Evolutionary conservation across 1,284 basidiomycete genomes (phyloP).

Genomic region (Porodaedalea pini): DNA sequence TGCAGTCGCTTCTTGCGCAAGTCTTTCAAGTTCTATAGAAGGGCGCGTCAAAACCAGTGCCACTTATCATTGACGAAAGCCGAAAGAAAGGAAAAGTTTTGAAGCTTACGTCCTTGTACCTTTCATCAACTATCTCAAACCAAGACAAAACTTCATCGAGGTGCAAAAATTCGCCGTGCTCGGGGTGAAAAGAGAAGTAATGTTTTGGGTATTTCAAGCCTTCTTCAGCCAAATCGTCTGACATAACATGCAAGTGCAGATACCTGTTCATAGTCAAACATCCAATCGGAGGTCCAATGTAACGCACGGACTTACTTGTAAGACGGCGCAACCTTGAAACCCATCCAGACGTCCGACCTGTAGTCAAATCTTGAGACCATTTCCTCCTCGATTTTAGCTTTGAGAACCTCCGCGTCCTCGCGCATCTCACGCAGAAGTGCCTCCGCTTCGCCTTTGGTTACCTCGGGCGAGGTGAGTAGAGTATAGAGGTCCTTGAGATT

Average conservation of each 20-base stretch:
- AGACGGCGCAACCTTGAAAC: slow-evolving; percentile 84
- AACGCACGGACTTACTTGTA: slow-evolving; percentile 53
- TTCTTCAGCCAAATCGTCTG: slow-evolving; percentile 73
- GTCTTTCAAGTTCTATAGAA: background rate
- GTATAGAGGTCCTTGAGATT: slow-evolving; percentile 14
- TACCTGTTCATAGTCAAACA: slow-evolving; percentile 51
- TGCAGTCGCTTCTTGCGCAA: background rate
- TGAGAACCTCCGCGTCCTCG: slow-evolving; percentile 51
- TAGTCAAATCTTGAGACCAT: slow-evolving; percentile 79
- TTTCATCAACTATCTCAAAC: slow-evolving; percentile 47
- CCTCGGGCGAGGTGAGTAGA: slow-evolving; percentile 18
- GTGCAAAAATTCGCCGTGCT: slow-evolving; percentile 81
- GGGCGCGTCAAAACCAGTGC: background rate
- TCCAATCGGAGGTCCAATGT: slow-evolving; percentile 3
- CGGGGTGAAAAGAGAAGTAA: slow-evolving; percentile 91
- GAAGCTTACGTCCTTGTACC: background rate
- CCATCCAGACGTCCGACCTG: slow-evolving; percentile 76
- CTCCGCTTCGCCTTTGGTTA: slow-evolving; percentile 50
- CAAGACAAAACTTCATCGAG: slow-evolving; percentile 73
- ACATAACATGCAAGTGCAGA: slow-evolving; percentile 85
- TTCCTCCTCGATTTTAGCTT: slow-evolving; percentile 60
- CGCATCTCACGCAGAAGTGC: slow-evolving; percentile 52
- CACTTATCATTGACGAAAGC: background rate
- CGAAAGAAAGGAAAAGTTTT: background rate
- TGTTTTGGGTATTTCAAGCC: slow-evolving; percentile 88